Evolutionary conservation across 2,329 filamentous ascomycete genomes (phyloP), one percentile per base, ranked within the genome.

Genomic region (Epichloe typhina): DNA sequence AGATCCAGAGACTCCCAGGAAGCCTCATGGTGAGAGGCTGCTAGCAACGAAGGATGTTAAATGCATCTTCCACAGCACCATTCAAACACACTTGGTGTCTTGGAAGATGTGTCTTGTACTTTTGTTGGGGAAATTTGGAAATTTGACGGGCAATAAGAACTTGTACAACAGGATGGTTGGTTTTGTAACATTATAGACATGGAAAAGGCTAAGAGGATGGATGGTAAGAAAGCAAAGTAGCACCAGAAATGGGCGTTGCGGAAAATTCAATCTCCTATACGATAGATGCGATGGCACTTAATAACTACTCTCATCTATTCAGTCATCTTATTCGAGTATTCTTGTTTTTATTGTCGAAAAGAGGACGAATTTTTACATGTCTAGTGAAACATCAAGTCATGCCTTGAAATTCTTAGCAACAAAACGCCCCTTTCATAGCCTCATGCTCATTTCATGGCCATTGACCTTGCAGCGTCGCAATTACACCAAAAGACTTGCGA

Each of bases 141-240:
- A 19, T 17, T 15, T 6, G 21, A 15, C n/a, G 43, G 19, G 13
- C 41, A 12, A 40, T 11, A 36, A 33, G 31, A n/a, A 38, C 13
- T 33, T 52, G 51, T 50, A 52, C 33, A 52, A 43, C 41, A 50
- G 36, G 23, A 43, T n/a, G 31, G 38, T 42, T 42, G 17, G 13
- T 17, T 41, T 37, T 52, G 50, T 52, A 52, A 46, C 19, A 43
- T 9, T 39, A 39, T 19, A 40, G 47, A 49, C 15, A 38, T 39
- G 21, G 12, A 19, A 52, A 21, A 36, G 36, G 42, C 47, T 37
- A 38, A 8, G 19, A 36, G 15, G 21, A 43, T 43, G 15, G 21
- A 43, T 43, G 40, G 19, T 4, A 40, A 26, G 31, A 4, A 42
- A 11, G 31, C 26, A 12, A 37, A 35, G 19, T 15, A n/a, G 11